A percentile compares a stretch with the other conserved stretches of the same genome.
phyloP scores from a whole-genome alignment of 306 rosid genomes.

The Cucumis sativus region Cucumber_9930_V3 NC_026655.2:2145001-2145500 shows the following conservation, averaged over 20 bases:
- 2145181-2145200: not conserved
- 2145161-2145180: not conserved
- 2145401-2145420: conserved; percentile 67
- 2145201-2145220: not conserved
- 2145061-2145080: conserved; percentile 95
- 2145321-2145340: conserved; percentile 99
- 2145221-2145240: conserved; percentile 89
- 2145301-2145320: conserved; percentile 98
- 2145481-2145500: not conserved
- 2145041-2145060: conserved; percentile 89
- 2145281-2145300: conserved; percentile 85
- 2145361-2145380: conserved; percentile 66
- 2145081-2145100: conserved; percentile 22
- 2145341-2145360: conserved; percentile 86
- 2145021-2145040: conserved; percentile 70
- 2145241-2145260: conserved; percentile 80
- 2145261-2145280: conserved; percentile 81
- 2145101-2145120: not conserved
- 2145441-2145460: conserved; percentile 48
- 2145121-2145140: not conserved
- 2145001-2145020: conserved; percentile 69
- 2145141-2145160: not conserved
- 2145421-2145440: conserved; percentile 99
- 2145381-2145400: conserved; percentile 99
- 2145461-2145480: conserved; percentile 9